Conservation (phyloP, 1,139 yeast species). For the Komagataea norvegica region DNA sequence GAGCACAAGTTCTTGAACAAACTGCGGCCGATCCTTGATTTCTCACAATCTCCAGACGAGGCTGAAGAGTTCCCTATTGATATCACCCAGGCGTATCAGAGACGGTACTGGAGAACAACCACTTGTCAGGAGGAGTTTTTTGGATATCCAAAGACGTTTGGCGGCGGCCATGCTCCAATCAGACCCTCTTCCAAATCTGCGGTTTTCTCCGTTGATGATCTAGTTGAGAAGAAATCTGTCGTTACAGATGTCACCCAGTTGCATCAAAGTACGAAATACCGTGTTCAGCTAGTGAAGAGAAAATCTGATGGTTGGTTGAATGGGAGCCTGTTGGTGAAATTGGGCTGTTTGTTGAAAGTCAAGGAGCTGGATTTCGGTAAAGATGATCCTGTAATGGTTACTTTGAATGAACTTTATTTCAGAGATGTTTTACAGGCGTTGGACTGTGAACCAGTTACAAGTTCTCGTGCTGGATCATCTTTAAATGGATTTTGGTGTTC, state of each 20-base stretch:
- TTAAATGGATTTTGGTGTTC: conserved; percentile 7
- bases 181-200: not conserved
- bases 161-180: conserved; percentile 21
- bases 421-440: conserved; percentile 18
- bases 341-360: conserved; percentile 17
- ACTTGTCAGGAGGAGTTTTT: conserved; percentile 12
- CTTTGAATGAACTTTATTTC: conserved; percentile 17
- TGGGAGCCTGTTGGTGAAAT: conserved; percentile 15
- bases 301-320: conserved; percentile 26
- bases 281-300: conserved; percentile 13
- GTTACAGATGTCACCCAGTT: conserved; percentile 10
- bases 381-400: conserved; percentile 23
- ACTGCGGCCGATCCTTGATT: conserved; percentile 18
- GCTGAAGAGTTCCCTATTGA: conserved; percentile 12
- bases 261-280: conserved; percentile 3
- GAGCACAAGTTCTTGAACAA: conserved; percentile 18
- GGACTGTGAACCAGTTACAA: conserved; percentile 16
- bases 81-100: conserved; percentile 10
- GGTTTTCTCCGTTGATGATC: conserved; percentile 9
- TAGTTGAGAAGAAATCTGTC: conserved; percentile 5
- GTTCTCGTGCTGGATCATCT: not conserved
- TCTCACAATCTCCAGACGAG: conserved; percentile 15
- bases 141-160: conserved; percentile 19
- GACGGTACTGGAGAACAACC: conserved; percentile 16
- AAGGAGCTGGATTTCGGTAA: conserved; percentile 17